Percentiles rank a stretch among this genome's conserved stretches.
Conservation (phyloP, 2,329 filamentous ascomycete species). For the Chrysoporthe austroafricana region DNA sequence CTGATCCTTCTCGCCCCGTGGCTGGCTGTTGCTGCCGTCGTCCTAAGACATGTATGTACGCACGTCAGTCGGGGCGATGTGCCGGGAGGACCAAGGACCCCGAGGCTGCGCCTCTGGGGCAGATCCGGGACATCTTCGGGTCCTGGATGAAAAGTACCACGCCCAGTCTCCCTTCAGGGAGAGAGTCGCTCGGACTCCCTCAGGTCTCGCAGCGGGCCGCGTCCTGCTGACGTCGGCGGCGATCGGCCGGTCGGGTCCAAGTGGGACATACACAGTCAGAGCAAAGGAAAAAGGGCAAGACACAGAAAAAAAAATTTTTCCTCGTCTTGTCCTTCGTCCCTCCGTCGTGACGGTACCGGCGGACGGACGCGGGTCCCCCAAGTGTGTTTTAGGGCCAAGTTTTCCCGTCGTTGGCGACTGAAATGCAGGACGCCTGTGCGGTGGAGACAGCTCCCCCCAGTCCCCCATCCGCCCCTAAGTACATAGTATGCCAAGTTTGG, state of each 20-base stretch:
- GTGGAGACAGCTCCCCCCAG: not conserved
- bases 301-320: not conserved
- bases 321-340: not conserved
- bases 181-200: too few species aligned
- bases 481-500: not conserved
- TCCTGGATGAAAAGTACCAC: not conserved
- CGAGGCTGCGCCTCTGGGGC: not conserved
- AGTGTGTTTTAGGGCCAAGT: constrained; percentile 12
- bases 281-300: not conserved
- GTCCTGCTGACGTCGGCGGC: constrained; percentile 22
- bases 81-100: not conserved
- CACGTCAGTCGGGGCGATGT: not conserved
- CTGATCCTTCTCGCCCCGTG: constrained; percentile 10
- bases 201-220: not conserved
- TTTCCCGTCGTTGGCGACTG: constrained; percentile 23
- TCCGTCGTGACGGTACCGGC: constrained; percentile 6
- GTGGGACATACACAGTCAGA: not conserved
- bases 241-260: constrained; percentile 15
- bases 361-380: constrained; percentile 7
- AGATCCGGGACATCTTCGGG: constrained; percentile 1
- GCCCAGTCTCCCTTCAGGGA: too few species aligned
- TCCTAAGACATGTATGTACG: not conserved
- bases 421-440: constrained; percentile 12
- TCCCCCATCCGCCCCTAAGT: not conserved
- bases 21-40: not conserved